These are phyloP conservation scores for Zoysia matrella DNA, from an alignment of 202 grass and related monocot genomes.

Conservation along the genomic window DNA sequence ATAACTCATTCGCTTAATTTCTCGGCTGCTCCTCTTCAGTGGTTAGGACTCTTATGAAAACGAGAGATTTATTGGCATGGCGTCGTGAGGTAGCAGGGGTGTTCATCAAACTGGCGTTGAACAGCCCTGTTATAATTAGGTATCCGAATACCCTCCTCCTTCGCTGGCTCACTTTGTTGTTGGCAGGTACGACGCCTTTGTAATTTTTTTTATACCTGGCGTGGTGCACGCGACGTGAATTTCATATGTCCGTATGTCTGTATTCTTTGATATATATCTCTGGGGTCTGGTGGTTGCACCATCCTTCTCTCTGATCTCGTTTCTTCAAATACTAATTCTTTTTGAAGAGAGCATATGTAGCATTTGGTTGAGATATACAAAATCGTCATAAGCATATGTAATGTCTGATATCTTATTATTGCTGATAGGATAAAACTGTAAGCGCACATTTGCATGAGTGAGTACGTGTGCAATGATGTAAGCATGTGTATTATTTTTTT, in stretches of 20 bases:
- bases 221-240: not conserved
- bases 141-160: not conserved
- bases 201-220: not conserved
- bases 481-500: no score
- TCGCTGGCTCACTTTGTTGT: not conserved
- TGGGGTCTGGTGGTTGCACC: constrained; percentile 17
- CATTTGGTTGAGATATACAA: not conserved
- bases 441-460: no score
- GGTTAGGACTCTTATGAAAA: not conserved
- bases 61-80: not conserved
- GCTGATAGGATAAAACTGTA: no score
- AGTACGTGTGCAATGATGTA: no score
- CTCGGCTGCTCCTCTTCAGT: not conserved
- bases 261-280: not conserved
- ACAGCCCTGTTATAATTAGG: no score
- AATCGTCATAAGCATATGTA: no score
- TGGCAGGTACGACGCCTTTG: not conserved
- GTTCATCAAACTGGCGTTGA: no score
- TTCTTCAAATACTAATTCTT: not conserved
- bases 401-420: no score
- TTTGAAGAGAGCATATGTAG: not conserved
- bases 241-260: not conserved
- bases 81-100: not conserved
- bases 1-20: constrained; percentile 10
- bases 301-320: constrained; percentile 39